These are phyloP conservation scores for Teratosphaeria gauchensis DNA, from an alignment of 2,329 filamentous ascomycete genomes.

Conservation along the genomic window DNA sequence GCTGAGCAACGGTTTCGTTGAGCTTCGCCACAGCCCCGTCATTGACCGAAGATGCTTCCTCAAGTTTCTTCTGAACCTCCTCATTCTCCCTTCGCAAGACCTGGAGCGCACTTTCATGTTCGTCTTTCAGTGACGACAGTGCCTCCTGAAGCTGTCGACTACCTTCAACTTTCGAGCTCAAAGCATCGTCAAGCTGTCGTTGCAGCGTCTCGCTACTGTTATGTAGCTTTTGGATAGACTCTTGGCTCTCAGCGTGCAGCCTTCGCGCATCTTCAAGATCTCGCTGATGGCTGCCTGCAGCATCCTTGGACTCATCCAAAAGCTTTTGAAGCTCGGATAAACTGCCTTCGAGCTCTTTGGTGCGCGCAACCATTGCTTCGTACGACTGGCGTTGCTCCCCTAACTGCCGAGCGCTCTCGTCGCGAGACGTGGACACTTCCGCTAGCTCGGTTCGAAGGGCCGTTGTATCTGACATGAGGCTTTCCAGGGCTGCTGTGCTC, in stretches of 20 bases:
- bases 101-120: conserved; percentile 5
- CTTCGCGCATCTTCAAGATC: background rate
- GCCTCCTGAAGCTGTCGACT: conserved; percentile 5
- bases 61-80: conserved; percentile 9
- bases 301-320: background rate
- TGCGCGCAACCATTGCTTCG: background rate
- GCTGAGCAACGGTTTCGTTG: conserved; percentile 5
- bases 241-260: background rate
- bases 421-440: background rate
- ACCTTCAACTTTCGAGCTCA: conserved; percentile 7
- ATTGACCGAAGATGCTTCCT: conserved; percentile 8
- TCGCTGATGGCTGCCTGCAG: background rate
- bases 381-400: background rate
- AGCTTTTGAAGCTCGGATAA: conserved; percentile 5
- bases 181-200: conserved; percentile 10
- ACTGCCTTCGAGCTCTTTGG: conserved; percentile 2
- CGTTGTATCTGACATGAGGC: background rate
- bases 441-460: background rate
- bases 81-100: conserved; percentile 8
- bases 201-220: conserved; percentile 6
- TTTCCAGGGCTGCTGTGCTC: background rate
- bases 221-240: conserved; percentile 8
- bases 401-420: background rate
- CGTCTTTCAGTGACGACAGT: conserved; percentile 7
- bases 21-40: conserved; percentile 7